Base-by-base conservation (phyloP, 2,329 filamentous ascomycete genomes). In the Epichloe uncinata region DNA sequence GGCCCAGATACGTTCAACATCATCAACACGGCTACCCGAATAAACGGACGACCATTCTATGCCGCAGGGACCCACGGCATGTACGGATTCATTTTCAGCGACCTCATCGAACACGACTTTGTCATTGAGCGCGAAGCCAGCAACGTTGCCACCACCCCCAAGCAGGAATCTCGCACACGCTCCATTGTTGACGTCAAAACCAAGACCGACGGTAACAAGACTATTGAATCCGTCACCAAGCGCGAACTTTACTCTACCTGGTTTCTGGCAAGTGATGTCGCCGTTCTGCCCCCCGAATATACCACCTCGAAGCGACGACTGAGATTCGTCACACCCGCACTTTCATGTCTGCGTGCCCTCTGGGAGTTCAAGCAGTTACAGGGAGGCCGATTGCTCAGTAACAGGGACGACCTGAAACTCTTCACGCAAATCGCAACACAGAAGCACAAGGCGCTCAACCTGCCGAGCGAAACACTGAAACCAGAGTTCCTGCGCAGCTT, bases 21-120 rank as follows among this genome's bases (percentile, higher is more conserved):
- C 52, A 85, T 97, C 69, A 96, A 97, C 69, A 87, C 87, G 20
- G 84, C 86, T 30, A 90, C 89, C 40, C 84, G 91, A 44, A 70
- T 94, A 37, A 82, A 84, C 53, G 77, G 80, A 54, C 80, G 81
- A 45, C 82, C 89, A 11, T 96, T 96, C 66, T 98, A 98, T 67
- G 88, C 88, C 9, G 86, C 89, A 36, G 84, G 82, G 47, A 80
- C 85, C 3, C 87, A 96, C 63, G 93, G 93, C 45, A 78, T 95
- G 63, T 97, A 94, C 65, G 93, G 93, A 50, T 98, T 87, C 70
- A 85, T 95, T 56, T 98, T 98, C 65, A 85, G 86, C 51, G 93
- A 98, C 65, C 76, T 98, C 20, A 88, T 95, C 57, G 78, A 83
- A 60, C 93, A 98, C 65, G 83, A 90, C 60, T 98, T 88, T 62